phyloP scores from a whole-genome alignment of 2,329 filamentous ascomycete species.

The Teratosphaeria destructans region DNA sequence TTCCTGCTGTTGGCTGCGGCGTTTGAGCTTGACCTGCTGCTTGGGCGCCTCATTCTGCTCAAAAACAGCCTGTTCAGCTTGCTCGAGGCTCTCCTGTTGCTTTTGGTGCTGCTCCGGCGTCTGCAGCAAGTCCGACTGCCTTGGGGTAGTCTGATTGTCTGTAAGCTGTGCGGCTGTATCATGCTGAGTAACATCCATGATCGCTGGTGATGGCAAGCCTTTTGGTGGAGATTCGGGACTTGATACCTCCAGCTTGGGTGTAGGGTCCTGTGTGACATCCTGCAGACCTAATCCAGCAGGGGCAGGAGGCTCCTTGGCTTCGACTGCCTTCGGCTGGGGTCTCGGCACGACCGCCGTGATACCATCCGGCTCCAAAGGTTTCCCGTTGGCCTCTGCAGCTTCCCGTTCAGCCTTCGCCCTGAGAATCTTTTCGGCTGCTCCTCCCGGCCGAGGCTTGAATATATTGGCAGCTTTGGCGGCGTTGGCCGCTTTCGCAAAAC shows the following conservation, averaged over 20 bases:
- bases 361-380: slow-evolving; percentile 58
- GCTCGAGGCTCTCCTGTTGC: slow-evolving; percentile 8
- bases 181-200: slow-evolving; percentile 2
- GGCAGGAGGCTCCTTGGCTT: not conserved
- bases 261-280: not conserved
- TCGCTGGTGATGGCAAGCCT: not conserved
- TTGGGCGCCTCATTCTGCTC: slow-evolving; percentile 19
- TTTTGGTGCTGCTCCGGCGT: slow-evolving; percentile 15
- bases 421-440: slow-evolving; percentile 66
- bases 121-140: slow-evolving; percentile 5
- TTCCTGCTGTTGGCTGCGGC: slow-evolving; percentile 61
- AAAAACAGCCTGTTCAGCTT: slow-evolving; percentile 8
- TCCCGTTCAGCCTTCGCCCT: slow-evolving; percentile 45
- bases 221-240: not conserved
- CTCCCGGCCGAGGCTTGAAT: slow-evolving; percentile 82
- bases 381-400: slow-evolving; percentile 34
- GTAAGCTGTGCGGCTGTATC: slow-evolving; percentile 12
- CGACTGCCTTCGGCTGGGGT: slow-evolving; percentile 34
- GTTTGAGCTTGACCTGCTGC: slow-evolving; percentile 32
- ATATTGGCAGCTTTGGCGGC: slow-evolving; percentile 44
- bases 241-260: slow-evolving; percentile 12
- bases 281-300: not conserved
- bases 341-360: slow-evolving; percentile 82
- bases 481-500: slow-evolving; percentile 70
- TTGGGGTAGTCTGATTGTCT: slow-evolving; percentile 10